A percentile compares a stretch with the other conserved stretches of the same genome.
phyloP scores from a whole-genome alignment of 257 asterid genomes.

The Solanum corneliomulleri region DNA sequence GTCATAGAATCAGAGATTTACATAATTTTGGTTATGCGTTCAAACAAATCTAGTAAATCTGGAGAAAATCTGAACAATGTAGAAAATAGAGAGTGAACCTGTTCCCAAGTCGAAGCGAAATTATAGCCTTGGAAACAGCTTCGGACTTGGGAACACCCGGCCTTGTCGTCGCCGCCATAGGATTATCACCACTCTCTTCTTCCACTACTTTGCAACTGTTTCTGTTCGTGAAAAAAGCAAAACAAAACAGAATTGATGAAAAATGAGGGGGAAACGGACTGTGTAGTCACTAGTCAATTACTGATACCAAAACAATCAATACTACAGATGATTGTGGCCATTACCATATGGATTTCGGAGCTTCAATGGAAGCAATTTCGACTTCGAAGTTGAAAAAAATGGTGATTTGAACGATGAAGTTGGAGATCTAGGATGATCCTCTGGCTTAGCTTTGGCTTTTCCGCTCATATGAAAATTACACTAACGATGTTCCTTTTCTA shows the following conservation, averaged over 20 bases:
- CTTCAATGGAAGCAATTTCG: background rate
- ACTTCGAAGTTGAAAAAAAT: background rate
- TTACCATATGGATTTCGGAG: background rate
- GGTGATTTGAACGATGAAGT: background rate
- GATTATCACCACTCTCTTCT: background rate
- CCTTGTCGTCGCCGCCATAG: slow-evolving; percentile 41
- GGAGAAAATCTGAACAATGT: background rate
- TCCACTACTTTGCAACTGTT: background rate
- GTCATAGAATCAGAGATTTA: background rate
- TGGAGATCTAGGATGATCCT: background rate
- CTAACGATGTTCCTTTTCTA: background rate
- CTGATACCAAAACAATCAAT: background rate
- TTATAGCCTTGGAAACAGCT: slow-evolving; percentile 88
- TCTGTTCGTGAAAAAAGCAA: background rate
- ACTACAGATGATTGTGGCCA: background rate
- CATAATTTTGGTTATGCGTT: background rate
- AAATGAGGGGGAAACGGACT: background rate
- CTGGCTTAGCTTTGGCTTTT: background rate
- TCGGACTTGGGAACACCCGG: slow-evolving; percentile 58
- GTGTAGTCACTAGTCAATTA: background rate
- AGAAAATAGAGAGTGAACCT: slow-evolving; percentile 26
- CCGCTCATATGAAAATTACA: background rate
- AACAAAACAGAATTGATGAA: background rate
- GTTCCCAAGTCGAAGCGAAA: slow-evolving; percentile 96
- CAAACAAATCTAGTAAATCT: background rate